Evolutionary conservation across 306 rosid species (phyloP), one percentile per base, ranked within the genome.

Genomic region (Pueraria montana): DNA sequence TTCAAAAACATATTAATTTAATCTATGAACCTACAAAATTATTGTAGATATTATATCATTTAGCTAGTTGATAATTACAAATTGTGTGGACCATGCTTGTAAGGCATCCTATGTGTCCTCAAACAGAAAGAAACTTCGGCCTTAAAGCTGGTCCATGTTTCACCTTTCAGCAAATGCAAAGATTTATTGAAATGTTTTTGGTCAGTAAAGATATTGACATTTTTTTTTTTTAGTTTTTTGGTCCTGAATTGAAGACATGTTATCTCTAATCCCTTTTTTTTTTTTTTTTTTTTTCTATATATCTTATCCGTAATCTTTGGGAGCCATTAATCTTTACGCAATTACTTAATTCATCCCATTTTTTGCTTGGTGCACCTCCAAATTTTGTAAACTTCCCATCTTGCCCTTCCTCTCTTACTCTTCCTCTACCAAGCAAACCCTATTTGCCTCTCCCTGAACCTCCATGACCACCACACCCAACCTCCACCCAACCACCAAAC

Each of bases 21-120:
- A 65, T 65, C 72, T 65, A 34, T 65, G 49, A 65, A 36, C 26
- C 72, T 36, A 65, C 26, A 65, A 18, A 67, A 5, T 10, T 67
- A 11, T 20, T 18, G 30, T 10, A 67, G 50, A 67, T 18, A 67
- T 18, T n/a, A 18, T 36, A 65, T 36, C 5, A 65, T 65, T n/a
- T 36, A 34, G 42, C 16, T 17, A 12, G 48, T 34, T 65, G 8
- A 36, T 36, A n/a, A 67, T 40, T 67, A 38, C 48, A 38, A n/a
- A 38, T 10, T 67, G 73, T 67, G 73, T 38, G 73, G 50, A 18
- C 73, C 50, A 65, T 36, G 8, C 18, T 64, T 40, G 4, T 18
- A 67, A 36, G 45, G 72, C 48, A 65, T 65, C 48, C 48, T 64
- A 17, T 17, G 72, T 2, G 16, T 36, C 48, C 21, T 23, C 2